Conservation (phyloP, 805 yeast genomes). For the Yamadazyma akitaensis region DNA sequence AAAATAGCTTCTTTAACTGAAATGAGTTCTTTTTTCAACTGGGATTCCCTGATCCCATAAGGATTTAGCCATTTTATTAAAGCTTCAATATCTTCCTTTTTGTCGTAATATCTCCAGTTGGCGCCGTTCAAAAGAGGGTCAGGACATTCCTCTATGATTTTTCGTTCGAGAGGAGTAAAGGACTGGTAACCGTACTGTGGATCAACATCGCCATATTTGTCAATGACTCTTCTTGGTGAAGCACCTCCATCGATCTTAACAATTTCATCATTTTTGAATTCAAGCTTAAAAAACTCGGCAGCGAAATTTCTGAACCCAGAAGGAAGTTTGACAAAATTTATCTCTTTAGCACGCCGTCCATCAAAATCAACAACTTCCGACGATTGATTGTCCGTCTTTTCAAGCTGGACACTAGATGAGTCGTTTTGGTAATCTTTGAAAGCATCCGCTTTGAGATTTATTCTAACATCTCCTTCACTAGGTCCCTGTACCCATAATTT, state of each 20-base stretch:
- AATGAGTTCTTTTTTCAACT: slow-evolving; percentile 58
- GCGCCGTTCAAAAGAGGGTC: slow-evolving; percentile 48
- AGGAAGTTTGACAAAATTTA: slow-evolving; percentile 25
- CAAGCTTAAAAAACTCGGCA: slow-evolving; percentile 24
- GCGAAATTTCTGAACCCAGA: slow-evolving; percentile 22
- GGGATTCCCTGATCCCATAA: slow-evolving; percentile 72
- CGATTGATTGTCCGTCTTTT: not conserved
- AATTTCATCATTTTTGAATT: slow-evolving; percentile 23
- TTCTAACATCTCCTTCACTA: slow-evolving; percentile 39
- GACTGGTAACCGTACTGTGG: slow-evolving; percentile 2
- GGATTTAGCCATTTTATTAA: slow-evolving; percentile 67
- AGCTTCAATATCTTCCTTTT: slow-evolving; percentile 50
- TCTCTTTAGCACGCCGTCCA: slow-evolving; percentile 11
- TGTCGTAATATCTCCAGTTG: slow-evolving; percentile 74
- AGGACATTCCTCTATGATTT: slow-evolving; percentile 64
- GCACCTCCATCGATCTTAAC: slow-evolving; percentile 1
- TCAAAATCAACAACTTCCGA: slow-evolving; percentile 12
- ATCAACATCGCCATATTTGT: slow-evolving; percentile 19
- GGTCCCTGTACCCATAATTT: slow-evolving; percentile 94
- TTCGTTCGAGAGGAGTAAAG: slow-evolving; percentile 48
- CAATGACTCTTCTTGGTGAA: slow-evolving; percentile 8
- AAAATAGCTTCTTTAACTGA: slow-evolving; percentile 50
- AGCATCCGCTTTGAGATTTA: slow-evolving; percentile 17
- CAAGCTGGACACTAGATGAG: slow-evolving; percentile 23
- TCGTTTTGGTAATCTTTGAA: slow-evolving; percentile 29